phyloP scores from a whole-genome alignment of 1,139 yeast genomes.

The Magnusiomyces tetraspermus region DNA sequence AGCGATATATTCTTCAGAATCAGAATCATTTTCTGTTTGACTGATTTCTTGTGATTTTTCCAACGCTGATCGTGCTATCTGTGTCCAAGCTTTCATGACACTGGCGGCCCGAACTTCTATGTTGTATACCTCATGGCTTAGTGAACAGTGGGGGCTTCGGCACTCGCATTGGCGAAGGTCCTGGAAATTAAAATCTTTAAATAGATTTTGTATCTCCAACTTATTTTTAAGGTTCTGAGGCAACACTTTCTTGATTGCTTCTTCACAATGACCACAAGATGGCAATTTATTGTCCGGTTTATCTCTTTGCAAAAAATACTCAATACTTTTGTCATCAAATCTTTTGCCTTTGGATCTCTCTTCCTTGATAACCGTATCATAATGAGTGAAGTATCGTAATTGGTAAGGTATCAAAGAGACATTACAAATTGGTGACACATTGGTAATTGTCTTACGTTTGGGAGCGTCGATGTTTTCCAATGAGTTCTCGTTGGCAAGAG shows the following conservation, averaged over 20 bases:
- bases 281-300: too few species aligned
- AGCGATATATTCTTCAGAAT: too few species aligned
- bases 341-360: background rate
- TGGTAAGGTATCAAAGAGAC: background rate
- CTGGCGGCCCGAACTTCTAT: background rate
- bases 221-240: conserved; percentile 6
- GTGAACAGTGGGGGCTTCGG: background rate
- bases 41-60: too few species aligned
- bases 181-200: conserved; percentile 8
- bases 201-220: conserved; percentile 9
- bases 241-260: background rate
- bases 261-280: background rate
- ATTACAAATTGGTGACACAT: background rate
- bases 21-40: too few species aligned
- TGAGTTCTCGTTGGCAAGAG: too few species aligned
- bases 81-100: too few species aligned
- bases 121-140: background rate
- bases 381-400: background rate
- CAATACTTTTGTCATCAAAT: too few species aligned
- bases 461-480: too few species aligned
- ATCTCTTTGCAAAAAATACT: too few species aligned
- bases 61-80: too few species aligned
- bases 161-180: background rate
- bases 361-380: background rate
- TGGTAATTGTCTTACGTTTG: too few species aligned